phyloP scores from a whole-genome alignment of 1,284 basidiomycete genomes.

The Rhodofomes roseus region DNA sequence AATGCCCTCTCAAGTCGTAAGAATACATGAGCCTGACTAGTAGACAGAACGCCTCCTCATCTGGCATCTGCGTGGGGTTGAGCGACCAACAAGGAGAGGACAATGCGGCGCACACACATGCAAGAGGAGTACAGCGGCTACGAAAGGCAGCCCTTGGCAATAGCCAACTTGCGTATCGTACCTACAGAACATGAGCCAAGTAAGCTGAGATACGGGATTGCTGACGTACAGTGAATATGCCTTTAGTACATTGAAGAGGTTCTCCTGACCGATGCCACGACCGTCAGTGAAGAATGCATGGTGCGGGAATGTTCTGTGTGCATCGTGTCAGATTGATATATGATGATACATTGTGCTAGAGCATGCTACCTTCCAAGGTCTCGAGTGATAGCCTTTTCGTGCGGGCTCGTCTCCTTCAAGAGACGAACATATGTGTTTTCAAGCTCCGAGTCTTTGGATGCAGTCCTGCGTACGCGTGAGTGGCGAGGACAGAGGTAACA shows the following conservation, averaged over 20 bases:
- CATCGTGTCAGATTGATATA: not conserved
- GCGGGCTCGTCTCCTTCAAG: slow-evolving; percentile 79
- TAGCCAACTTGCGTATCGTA: slow-evolving; percentile 96
- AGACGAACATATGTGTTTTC: slow-evolving; percentile 84
- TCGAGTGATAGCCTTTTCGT: slow-evolving; percentile 92
- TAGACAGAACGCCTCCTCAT: slow-evolving; percentile 96
- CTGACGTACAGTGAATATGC: slow-evolving; percentile 83
- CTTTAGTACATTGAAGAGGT: slow-evolving; percentile 95
- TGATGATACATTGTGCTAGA: not conserved
- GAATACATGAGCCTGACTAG: slow-evolving; percentile 97
- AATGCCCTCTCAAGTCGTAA: slow-evolving; percentile 95
- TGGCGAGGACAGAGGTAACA: slow-evolving; percentile 1
- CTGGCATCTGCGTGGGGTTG: slow-evolving; percentile 75
- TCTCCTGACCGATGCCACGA: slow-evolving; percentile 92
- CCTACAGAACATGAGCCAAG: slow-evolving; percentile 28
- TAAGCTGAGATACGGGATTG: slow-evolving; percentile 6
- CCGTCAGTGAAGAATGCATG: slow-evolving; percentile 94
- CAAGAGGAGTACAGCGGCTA: slow-evolving; percentile 89
- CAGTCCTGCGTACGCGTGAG: slow-evolving; percentile 50
- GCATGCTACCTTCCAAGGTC: slow-evolving; percentile 76
- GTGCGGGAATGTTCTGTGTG: slow-evolving; percentile 86
- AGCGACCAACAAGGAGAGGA: slow-evolving; percentile 2
- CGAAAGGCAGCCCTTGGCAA: slow-evolving; percentile 94
- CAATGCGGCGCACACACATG: slow-evolving; percentile 57
- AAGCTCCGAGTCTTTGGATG: slow-evolving; percentile 85